Base-by-base conservation (phyloP, 345 rosid genomes). In the Reutealis trisperma region DNA sequence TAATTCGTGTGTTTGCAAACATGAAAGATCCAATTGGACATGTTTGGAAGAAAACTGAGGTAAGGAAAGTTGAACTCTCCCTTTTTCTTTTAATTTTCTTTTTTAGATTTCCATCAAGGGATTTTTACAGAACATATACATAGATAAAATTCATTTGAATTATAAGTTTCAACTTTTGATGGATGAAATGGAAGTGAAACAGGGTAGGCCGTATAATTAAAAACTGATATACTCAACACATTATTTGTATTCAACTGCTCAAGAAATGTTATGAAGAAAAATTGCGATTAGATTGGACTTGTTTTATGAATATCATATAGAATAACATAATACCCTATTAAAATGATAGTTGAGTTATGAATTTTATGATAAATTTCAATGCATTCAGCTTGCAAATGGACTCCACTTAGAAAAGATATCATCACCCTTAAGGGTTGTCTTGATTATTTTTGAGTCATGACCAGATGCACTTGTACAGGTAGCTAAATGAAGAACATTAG, bases 401-500 rank as follows among this genome's bases (percentile, higher is more conserved):
- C 98, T 96, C 47, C 55, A 92, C 72, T 77, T 96, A 66, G 99
- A 96, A 88, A 92, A 94, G 89, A 96, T 97, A 58, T 90, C 99
- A 71, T 90, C 92, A 79, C 97, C 99, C 63, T 85, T 96, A 85
- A 98, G 98, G 8, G 99, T 94, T 80, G 96, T 94, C 79, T 82
- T 96, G 82, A 91, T 96, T 85, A 90, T 94, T 80, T 94, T 96
- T 74, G 99, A 94, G 84, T 89, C 98, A 69, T 94, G 97, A 65
- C 99, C 98, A 75, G 98, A 96, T 70, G 98, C 99, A 55, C 88
- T 96, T 47, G 97, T 96, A 47, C 99, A 96, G 97, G 99, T 37
- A 37, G 41, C 41, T 96, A 85, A 30, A 78, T 62, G 15, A 42
- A 12, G 71, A n/a, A 44, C 41, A 37, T 37, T 5, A 37, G 41